Evolutionary conservation across 768 basidiomycete genomes (phyloP).

Genomic region (Rhizopogon roseolus): DNA sequence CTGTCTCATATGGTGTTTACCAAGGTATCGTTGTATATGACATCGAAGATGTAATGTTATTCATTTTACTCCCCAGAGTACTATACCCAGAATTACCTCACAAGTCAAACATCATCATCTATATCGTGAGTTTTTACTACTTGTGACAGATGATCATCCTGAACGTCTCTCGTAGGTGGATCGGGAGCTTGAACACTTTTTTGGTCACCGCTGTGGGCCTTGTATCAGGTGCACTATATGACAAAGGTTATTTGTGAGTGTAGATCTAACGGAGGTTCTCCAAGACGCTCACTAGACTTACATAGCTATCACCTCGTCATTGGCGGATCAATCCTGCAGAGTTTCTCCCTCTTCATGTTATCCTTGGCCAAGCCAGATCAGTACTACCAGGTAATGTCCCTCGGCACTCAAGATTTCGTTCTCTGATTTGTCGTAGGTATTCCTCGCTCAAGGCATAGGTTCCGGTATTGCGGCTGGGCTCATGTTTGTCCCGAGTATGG

Average conservation of each 20-base stretch:
- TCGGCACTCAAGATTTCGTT: no score
- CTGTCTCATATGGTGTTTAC: constrained; percentile 34
- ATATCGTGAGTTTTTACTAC: constrained; percentile 27
- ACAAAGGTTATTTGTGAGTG: constrained; percentile 45
- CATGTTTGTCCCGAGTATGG: constrained; percentile 39
- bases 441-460: constrained; percentile 45
- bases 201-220: constrained; percentile 32
- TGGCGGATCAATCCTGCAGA: constrained; percentile 39
- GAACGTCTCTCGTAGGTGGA: constrained; percentile 23
- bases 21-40: constrained; percentile 20
- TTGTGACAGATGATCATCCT: not conserved
- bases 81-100: constrained; percentile 32
- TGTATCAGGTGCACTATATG: constrained; percentile 41
- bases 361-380: constrained; percentile 37
- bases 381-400: constrained; percentile 35
- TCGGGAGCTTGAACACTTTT: constrained; percentile 44
- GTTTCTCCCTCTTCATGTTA: constrained; percentile 38
- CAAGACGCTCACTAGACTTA: not conserved
- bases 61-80: constrained; percentile 22
- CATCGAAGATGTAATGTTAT: not conserved
- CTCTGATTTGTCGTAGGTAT: constrained; percentile 27
- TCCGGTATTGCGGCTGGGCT: constrained; percentile 43
- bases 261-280: not conserved
- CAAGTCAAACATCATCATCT: constrained; percentile 26
- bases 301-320: constrained; percentile 39